Evolutionary conservation across 306 rosid species (phyloP).

Genomic region (Trifolium repens): DNA sequence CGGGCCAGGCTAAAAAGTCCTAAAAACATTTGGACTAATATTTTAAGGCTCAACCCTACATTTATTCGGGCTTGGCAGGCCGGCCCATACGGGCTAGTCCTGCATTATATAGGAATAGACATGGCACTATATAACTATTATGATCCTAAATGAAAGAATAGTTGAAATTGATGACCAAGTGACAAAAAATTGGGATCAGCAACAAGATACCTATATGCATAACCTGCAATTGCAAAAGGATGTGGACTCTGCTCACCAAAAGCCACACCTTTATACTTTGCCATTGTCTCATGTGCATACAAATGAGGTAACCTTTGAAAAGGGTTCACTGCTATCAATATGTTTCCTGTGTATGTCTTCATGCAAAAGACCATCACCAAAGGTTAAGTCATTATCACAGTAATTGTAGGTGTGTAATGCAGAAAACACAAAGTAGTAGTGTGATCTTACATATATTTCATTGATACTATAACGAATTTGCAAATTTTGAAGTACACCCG

Average conservation of each 20-base stretch:
- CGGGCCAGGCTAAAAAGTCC: too few relatives aligned
- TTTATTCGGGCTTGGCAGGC: too few relatives aligned
- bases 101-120: too few relatives aligned
- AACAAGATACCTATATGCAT: slow-evolving; percentile 85
- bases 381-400: slow-evolving; percentile 37
- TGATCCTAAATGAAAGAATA: not conserved
- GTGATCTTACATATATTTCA: slow-evolving; percentile 84
- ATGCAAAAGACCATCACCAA: slow-evolving; percentile 35
- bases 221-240: slow-evolving; percentile 97
- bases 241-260: slow-evolving; percentile 94
- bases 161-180: slow-evolving; percentile 3
- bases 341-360: slow-evolving; percentile 96
- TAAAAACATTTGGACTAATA: too few relatives aligned
- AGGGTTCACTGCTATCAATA: slow-evolving; percentile 96
- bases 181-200: slow-evolving; percentile 25
- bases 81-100: too few relatives aligned
- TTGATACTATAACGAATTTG: slow-evolving; percentile 60
- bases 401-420: not conserved
- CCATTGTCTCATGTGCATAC: slow-evolving; percentile 69
- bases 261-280: slow-evolving; percentile 70
- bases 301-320: slow-evolving; percentile 89
- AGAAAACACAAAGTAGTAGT: not conserved
- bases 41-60: too few relatives aligned
- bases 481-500: slow-evolving; percentile 90
- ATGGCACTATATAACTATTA: too few relatives aligned